Base-by-base conservation (phyloP, 805 yeast species). In the Saccharomyces eubayanus region DNA sequence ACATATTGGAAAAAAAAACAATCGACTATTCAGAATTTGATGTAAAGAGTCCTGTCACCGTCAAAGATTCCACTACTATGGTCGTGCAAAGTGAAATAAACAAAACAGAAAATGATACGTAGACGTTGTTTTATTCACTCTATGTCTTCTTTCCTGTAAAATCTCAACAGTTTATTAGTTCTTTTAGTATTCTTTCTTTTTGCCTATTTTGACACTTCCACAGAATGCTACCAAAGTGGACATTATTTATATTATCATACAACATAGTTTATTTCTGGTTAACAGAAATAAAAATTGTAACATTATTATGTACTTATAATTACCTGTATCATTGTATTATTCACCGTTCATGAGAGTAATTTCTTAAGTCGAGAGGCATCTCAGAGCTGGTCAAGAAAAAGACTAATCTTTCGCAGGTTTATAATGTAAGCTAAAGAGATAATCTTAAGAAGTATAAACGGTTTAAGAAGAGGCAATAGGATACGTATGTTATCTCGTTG, bases 11-110 rank as follows among this genome's bases (percentile, higher is more conserved):
- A 29, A 49, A 57, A 8, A 54, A 50, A 3, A 49, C 40, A 12
- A 56, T 65, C 31, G 66, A 64, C 51, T 65, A 59, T 49, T 57
- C 64, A 9, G 70, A 66, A 24, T 66, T 63, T 53, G 61, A 62
- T 28, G 47, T 58, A n/a, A 58, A 57, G 21, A 59, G 59, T 20
- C 56, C 64, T 29, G 56, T 65, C 9, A 59, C 55, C 30, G 58
- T 62, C 49, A 65, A 65, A 49, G 63, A 62, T 46, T 62, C 68
- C 5, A 56, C 63, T 9, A 57, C 66, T 41, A 31, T 47, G 24
- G 67, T 63, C 8, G 59, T 62, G 6, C 59, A 60, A 53, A 56
- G 57, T 16, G 60, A 59, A 40, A 49, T 55, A 28, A 56, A 53
- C 47, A 55, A 55, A 16, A 36, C 43, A 10, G 9, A 28, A 10